Percentiles rank a stretch among this genome's conserved stretches.
Conservation (phyloP, 768 basidiomycete species). For the Serendipita vermifera region DNA sequence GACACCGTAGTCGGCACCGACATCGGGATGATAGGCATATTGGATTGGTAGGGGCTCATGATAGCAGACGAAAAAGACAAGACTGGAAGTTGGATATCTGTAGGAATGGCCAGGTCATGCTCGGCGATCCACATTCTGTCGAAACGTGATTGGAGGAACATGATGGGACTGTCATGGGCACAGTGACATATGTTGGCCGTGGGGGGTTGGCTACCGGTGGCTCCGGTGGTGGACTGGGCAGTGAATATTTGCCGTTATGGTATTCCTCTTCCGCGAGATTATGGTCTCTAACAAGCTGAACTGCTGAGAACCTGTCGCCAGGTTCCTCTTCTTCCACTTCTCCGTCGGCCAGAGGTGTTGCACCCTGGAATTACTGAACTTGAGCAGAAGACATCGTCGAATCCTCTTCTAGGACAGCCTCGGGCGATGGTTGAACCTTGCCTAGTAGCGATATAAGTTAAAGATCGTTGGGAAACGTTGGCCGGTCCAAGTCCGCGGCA, state of each 20-base stretch:
- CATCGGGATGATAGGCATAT: background rate
- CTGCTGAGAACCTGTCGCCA: background rate
- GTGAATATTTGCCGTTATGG: background rate
- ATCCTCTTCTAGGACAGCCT: no score
- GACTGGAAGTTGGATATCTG: background rate
- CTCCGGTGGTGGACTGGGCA: slow-evolving; percentile 6
- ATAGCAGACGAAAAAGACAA: no score
- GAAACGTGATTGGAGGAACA: background rate
- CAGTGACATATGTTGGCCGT: no score
- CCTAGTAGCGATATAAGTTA: no score
- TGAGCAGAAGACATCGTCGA: no score
- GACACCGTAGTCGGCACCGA: slow-evolving; percentile 1
- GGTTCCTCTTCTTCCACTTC: background rate
- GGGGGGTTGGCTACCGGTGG: background rate
- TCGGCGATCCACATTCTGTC: background rate
- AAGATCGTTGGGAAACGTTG: no score
- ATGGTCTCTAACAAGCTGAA: background rate
- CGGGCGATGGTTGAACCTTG: no score
- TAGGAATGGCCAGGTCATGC: background rate
- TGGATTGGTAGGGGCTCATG: no score
- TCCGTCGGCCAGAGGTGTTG: background rate
- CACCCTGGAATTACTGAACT: no score
- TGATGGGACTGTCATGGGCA: no score
- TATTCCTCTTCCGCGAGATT: background rate
- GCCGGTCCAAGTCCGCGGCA: no score